These are phyloP conservation scores for Umbelopsis isabellina DNA, from an alignment of 192 early-diverging fungal species.

Conservation along the genomic window DNA sequence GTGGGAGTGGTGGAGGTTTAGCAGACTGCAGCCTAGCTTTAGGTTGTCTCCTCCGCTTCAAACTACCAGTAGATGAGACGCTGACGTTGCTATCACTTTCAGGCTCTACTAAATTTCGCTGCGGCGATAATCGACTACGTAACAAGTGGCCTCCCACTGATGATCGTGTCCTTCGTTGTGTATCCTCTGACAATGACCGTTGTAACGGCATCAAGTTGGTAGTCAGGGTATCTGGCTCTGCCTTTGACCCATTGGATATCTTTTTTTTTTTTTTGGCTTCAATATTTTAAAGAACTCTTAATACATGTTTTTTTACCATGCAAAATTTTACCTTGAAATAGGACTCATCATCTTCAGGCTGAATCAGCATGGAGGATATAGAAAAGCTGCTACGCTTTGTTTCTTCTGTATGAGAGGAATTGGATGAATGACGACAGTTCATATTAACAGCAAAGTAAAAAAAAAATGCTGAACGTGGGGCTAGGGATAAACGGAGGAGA, in stretches of 20 bases:
- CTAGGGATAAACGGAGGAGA: background rate
- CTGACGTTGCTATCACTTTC: constrained; percentile 30
- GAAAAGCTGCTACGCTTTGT: constrained; percentile 4
- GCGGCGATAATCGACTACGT: constrained; percentile 18
- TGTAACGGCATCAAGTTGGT: background rate
- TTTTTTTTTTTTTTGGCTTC: constrained; percentile 1
- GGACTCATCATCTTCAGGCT: constrained; percentile 9
- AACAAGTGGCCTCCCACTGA: constrained; percentile 15
- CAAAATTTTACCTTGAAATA: constrained; percentile 17
- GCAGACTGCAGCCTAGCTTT: constrained; percentile 11
- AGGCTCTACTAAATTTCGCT: constrained; percentile 17
- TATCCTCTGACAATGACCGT: constrained; percentile 10
- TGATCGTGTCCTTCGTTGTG: background rate
- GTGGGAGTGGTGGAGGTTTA: constrained; percentile 11
- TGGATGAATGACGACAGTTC: constrained; percentile 13
- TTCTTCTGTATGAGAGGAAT: constrained; percentile 6
- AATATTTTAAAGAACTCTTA: background rate
- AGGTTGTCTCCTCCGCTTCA: constrained; percentile 21
- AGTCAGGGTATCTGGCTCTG: background rate
- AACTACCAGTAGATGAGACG: constrained; percentile 25
- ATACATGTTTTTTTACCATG: background rate
- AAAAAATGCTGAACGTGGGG: constrained; percentile 4
- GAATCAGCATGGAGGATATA: constrained; percentile 14
- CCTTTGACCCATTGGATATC: constrained; percentile 17
- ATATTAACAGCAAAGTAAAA: background rate